Conservation (phyloP, 1,284 basidiomycete genomes). For the Ceratobasidium sp. region DNA sequence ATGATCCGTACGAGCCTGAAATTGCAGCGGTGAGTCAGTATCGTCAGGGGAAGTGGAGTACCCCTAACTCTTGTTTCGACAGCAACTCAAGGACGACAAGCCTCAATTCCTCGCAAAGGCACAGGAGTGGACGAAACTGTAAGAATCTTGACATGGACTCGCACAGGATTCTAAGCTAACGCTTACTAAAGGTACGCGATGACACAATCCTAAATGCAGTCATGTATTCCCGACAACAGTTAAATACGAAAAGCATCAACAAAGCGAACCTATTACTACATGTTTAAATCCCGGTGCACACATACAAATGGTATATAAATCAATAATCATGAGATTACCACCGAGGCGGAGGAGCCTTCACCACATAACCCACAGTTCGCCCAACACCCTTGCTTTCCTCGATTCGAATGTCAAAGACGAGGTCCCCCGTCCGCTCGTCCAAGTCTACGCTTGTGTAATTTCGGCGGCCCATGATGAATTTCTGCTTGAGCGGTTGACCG, state of each 20-base stretch:
- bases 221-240: slow-evolving; percentile 12
- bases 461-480: slow-evolving; percentile 85
- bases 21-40: slow-evolving; percentile 74
- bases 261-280: neutral
- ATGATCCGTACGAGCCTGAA: slow-evolving; percentile 90
- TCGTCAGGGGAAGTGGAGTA: neutral
- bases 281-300: neutral
- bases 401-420: slow-evolving; percentile 89
- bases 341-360: slow-evolving; percentile 53
- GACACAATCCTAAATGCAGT: neutral
- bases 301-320: slow-evolving; percentile 23
- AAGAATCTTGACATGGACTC: slow-evolving; percentile 51
- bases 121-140: slow-evolving; percentile 87
- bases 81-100: slow-evolving; percentile 81
- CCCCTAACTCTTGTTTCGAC: slow-evolving; percentile 28
- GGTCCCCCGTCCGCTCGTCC: slow-evolving; percentile 69
- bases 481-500: slow-evolving; percentile 74
- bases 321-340: slow-evolving; percentile 48
- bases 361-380: slow-evolving; percentile 69
- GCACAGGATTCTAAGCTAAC: neutral
- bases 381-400: slow-evolving; percentile 87
- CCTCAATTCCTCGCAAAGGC: slow-evolving; percentile 76
- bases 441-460: slow-evolving; percentile 90
- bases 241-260: slow-evolving; percentile 10
- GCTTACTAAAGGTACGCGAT: neutral